Evolutionary conservation across 106 monocot species (phyloP), one percentile per base, ranked within the genome.

Genomic region (Dioscorea alata): DNA sequence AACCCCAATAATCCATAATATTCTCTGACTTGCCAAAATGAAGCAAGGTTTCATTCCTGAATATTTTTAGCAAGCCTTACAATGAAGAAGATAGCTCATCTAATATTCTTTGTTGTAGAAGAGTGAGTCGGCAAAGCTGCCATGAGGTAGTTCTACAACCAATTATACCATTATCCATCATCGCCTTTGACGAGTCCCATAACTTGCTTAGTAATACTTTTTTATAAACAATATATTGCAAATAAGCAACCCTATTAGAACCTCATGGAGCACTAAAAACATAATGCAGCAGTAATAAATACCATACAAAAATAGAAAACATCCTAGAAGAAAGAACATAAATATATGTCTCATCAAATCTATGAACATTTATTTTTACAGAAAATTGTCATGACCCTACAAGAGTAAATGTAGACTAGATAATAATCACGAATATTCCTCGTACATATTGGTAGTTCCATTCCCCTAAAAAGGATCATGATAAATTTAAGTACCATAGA

Each of bases 61-160:
- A 82, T 57, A 67, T 35, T 74, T 83, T 80, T 19, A 99, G 63
- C 31, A 78, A 48, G 20, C 81, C 79, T 73, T 84, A 92, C 57
- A 99, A 69, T 61, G 82, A 85, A 62, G 97, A 99, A 34, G 90
- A 89, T 1, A 83, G 77, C 24, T 89, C 89, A 48, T 92, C 92
- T 60, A 85, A 73, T 73, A 97, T 84, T 75, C 75, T 89, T 79
- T 97, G 97, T 33, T 92, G 89, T 69, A 97, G 79, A 42, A 92
- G 56, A 53, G 74, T 50, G 50, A 85, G 61, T 78, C 97, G 82
- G 64, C 68, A 97, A 74, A 92, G 61, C 97, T 92, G 92, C 97
- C 97, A 97, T 76, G 80, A 78, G 48, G 89, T 71, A 54, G 68
- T 91, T 75, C 54, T 75, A 65, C 16, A 69, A 52, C 69, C 73